These are phyloP conservation scores for Crotalaria pallida DNA, from an alignment of 306 rosid species.

Conservation along the genomic window DNA sequence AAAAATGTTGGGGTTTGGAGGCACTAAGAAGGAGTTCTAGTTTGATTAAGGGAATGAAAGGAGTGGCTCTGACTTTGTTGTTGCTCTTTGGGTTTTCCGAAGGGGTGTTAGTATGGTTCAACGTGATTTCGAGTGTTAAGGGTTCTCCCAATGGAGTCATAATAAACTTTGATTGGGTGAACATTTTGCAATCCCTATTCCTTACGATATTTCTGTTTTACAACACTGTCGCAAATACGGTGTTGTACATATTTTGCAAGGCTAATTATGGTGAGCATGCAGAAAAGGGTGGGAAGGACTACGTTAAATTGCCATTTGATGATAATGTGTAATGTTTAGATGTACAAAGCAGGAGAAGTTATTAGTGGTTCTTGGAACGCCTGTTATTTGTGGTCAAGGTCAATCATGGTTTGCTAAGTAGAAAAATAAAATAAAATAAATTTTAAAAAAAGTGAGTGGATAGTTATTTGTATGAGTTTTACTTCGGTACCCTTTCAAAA, in stretches of 20 bases:
- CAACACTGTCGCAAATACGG: neutral
- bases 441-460: no score
- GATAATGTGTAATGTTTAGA: neutral
- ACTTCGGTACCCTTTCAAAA: no score
- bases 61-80: conserved; percentile 24
- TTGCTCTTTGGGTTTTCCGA: conserved; percentile 28
- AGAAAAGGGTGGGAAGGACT: neutral
- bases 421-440: no score
- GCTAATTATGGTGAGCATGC: neutral
- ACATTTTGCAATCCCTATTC: neutral
- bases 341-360: no score
- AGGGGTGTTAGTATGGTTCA: conserved; percentile 13
- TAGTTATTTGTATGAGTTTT: no score
- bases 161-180: neutral
- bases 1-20: conserved; percentile 41
- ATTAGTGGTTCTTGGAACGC: no score
- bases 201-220: neutral
- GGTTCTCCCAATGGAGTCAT: neutral
- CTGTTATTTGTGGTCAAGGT: no score
- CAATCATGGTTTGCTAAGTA: no score
- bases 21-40: conserved; percentile 34
- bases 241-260: neutral
- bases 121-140: neutral
- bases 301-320: neutral
- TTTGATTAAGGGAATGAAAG: conserved; percentile 40